Percentiles rank a stretch among this genome's conserved stretches.
phyloP scores from a whole-genome alignment of 495 filamentous ascomycete genomes.

The Baudoinia panamericana region DNA sequence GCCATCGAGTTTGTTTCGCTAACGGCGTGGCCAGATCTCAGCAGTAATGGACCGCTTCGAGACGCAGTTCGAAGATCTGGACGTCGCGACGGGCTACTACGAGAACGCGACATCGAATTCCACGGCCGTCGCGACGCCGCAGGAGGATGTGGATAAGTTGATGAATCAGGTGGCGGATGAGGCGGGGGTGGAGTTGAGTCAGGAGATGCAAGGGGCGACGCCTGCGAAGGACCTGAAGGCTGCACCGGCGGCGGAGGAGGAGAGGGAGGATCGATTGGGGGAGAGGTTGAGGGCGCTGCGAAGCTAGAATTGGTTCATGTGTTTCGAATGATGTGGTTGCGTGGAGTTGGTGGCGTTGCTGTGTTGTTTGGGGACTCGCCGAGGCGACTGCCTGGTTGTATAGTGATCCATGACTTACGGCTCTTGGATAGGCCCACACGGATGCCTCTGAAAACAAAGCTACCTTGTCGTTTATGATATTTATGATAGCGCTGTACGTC shows the following conservation, averaged over 20 bases:
- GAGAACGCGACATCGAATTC: conserved; percentile 65
- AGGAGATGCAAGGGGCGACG: conserved; percentile 48
- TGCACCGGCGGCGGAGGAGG: conserved; percentile 29
- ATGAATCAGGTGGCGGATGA: conserved; percentile 73
- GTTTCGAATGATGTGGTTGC: no score
- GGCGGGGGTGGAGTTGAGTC: conserved; percentile 58
- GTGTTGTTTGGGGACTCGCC: no score
- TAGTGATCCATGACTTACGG: no score
- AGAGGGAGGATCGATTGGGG: conserved; percentile 34
- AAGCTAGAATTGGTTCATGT: no score
- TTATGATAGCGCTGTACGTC: no score
- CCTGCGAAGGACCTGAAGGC: conserved; percentile 26
- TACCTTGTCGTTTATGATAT: no score
- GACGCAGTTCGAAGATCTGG: conserved; percentile 71
- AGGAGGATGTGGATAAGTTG: conserved; percentile 70
- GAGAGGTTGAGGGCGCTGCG: conserved; percentile 38
- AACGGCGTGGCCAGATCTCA: conserved; percentile 33
- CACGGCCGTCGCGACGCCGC: conserved; percentile 62
- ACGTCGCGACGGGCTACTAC: conserved; percentile 70
- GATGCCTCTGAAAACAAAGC: no score
- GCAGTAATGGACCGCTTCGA: conserved; percentile 65
- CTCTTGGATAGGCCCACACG: no score
- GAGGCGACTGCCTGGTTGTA: no score
- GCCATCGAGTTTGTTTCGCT: not conserved
- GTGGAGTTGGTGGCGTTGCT: no score